phyloP scores from a whole-genome alignment of 1,284 basidiomycete genomes.

The Anthracocystis setariae region DNA sequence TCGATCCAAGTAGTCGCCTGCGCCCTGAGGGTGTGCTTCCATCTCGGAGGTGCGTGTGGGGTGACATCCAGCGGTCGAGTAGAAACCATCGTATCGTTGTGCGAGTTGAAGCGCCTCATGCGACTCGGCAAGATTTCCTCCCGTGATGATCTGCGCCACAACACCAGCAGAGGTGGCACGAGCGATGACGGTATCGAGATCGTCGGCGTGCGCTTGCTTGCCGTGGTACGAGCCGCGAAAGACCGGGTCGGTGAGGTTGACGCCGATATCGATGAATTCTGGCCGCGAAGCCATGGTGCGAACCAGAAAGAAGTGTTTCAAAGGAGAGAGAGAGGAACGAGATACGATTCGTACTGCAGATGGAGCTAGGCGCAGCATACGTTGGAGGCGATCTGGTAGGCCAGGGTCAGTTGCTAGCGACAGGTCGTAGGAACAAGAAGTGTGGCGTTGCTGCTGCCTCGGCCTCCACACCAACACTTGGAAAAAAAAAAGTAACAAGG shows the following conservation, averaged over 20 bases:
- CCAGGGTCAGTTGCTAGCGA: neutral
- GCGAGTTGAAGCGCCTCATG: constrained; percentile 75
- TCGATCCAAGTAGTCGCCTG: constrained; percentile 75
- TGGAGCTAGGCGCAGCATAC: neutral
- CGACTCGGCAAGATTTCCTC: constrained; percentile 78
- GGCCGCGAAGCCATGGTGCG: constrained; percentile 11
- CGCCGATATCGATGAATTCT: constrained; percentile 69
- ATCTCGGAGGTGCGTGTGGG: constrained; percentile 85
- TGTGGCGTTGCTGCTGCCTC: neutral
- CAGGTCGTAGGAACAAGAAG: neutral
- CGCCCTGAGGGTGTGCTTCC: constrained; percentile 72
- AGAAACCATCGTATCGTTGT: constrained; percentile 73
- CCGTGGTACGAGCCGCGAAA: constrained; percentile 71
- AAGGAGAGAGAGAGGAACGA: neutral
- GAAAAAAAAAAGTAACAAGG: no score
- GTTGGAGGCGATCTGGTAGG: neutral
- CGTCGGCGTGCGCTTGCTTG: constrained; percentile 71
- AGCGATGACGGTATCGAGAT: constrained; percentile 75
- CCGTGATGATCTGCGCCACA: constrained; percentile 82
- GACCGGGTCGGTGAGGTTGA: constrained; percentile 70
- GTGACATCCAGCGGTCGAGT: constrained; percentile 84
- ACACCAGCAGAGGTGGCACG: constrained; percentile 77
- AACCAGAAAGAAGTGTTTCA: neutral
- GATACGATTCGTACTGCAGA: neutral
- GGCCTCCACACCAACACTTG: constrained; percentile 27